Percentiles rank a stretch among this genome's conserved stretches.
Conservation (phyloP, 257 asterid genomes). For the Gentiana straminea region DNA sequence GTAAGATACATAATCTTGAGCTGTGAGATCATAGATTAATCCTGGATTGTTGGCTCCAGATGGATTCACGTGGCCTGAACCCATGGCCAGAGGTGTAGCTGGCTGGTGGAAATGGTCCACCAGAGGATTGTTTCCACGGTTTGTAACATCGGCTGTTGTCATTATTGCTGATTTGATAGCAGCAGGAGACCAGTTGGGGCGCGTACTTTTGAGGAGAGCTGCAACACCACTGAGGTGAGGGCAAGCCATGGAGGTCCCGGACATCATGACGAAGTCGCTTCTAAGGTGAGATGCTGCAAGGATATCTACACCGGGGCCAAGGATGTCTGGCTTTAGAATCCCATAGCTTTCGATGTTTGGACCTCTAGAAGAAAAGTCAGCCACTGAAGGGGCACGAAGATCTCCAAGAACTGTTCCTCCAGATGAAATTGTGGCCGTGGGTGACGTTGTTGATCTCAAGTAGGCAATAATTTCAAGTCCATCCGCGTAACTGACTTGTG, state of each 20-base stretch:
- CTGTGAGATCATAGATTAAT: constrained; percentile 6
- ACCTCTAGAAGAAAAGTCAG: constrained; percentile 14
- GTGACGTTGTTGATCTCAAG: neutral
- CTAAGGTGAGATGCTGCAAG: constrained; percentile 10
- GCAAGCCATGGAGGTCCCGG: constrained; percentile 17
- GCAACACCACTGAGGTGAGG: constrained; percentile 16
- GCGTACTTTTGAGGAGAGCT: constrained; percentile 14
- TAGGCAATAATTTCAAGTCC: constrained; percentile 2
- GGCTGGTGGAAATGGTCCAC: constrained; percentile 1
- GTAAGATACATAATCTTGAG: constrained; percentile 8
- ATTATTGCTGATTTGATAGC: constrained; percentile 12
- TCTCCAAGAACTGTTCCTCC: constrained; percentile 8
- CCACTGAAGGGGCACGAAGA: constrained; percentile 4
- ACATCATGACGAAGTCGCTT: constrained; percentile 1
- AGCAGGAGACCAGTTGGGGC: constrained; percentile 16
- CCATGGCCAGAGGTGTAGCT: constrained; percentile 6
- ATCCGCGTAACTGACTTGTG: constrained; percentile 2
- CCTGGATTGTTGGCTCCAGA: constrained; percentile 11
- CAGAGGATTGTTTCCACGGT: constrained; percentile 3
- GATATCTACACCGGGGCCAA: constrained; percentile 14
- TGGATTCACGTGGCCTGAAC: constrained; percentile 16
- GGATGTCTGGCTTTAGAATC: constrained; percentile 15
- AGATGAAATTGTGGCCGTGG: neutral
- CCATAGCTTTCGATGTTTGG: constrained; percentile 3
- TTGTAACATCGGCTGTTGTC: constrained; percentile 9